Percentiles rank a stretch among this genome's conserved stretches.
phyloP scores from a whole-genome alignment of 1,139 yeast genomes.

The Sugiyamaella sp. region DNA sequence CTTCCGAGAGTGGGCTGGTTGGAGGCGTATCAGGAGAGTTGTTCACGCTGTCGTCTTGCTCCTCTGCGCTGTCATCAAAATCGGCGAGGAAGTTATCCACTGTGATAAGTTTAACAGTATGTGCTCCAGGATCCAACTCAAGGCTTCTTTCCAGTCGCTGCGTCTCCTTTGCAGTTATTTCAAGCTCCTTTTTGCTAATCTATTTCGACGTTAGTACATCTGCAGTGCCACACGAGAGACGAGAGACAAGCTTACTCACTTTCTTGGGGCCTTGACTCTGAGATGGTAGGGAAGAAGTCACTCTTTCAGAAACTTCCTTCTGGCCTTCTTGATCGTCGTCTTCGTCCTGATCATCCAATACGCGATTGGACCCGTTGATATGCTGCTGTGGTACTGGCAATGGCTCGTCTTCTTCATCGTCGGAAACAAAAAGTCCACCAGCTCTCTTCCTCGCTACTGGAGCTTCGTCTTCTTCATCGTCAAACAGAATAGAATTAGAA shows the following conservation, averaged over 20 bases:
- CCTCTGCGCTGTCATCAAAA: slow-evolving; percentile 22
- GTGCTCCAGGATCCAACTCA: slow-evolving; percentile 36
- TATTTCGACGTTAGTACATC: slow-evolving; percentile 1
- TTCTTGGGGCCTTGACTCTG: slow-evolving; percentile 6
- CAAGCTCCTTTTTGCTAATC: slow-evolving; percentile 37
- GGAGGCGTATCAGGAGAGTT: slow-evolving; percentile 19
- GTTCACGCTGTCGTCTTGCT: slow-evolving; percentile 2
- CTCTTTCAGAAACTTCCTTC: background rate
- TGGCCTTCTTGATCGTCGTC: background rate
- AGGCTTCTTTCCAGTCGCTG: slow-evolving; percentile 38
- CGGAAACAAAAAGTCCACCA: slow-evolving; percentile 18
- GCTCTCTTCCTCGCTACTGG: slow-evolving; percentile 16
- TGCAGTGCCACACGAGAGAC: background rate
- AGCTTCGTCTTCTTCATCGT: slow-evolving; percentile 1
- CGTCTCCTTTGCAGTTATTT: slow-evolving; percentile 39
- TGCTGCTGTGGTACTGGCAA: background rate
- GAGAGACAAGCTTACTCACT: slow-evolving; percentile 3
- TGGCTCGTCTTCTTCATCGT: slow-evolving; percentile 8
- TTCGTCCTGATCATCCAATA: too few relatives aligned
- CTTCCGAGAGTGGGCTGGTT: slow-evolving; percentile 20
- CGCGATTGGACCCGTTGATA: background rate
- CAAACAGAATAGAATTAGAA: slow-evolving; percentile 4
- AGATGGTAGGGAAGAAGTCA: background rate
- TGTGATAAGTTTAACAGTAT: slow-evolving; percentile 32
- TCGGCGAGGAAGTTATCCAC: slow-evolving; percentile 34